Evolutionary conservation across 2,329 filamentous ascomycete genomes (phyloP).

Genomic region (Sordariomycetes sp.): DNA sequence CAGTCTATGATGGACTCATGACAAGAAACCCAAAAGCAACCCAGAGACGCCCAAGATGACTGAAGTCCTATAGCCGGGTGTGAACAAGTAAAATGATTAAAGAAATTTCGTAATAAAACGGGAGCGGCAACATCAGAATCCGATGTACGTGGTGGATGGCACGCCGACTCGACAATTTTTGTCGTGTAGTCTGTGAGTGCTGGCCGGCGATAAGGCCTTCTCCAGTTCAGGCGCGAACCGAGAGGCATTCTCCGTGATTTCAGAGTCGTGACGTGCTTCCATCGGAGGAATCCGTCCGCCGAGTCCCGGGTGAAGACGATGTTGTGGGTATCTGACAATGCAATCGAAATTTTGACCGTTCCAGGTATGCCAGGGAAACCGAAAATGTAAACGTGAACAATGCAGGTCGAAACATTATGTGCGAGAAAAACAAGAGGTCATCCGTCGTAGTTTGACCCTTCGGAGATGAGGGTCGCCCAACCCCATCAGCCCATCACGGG

Average conservation of each 20-base stretch:
- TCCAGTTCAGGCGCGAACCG: background rate
- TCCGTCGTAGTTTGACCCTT: background rate
- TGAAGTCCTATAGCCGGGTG: background rate
- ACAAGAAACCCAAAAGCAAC: background rate
- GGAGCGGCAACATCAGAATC: background rate
- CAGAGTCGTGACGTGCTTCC: background rate
- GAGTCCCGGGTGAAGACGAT: background rate
- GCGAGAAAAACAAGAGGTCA: background rate
- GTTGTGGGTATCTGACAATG: constrained; percentile 6
- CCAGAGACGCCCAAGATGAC: constrained; percentile 7
- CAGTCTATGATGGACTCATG: constrained; percentile 7
- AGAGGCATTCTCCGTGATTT: background rate
- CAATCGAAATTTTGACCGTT: background rate
- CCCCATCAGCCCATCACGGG: constrained; percentile 39
- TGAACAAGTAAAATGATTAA: background rate
- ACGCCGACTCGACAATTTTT: background rate
- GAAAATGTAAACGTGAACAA: background rate
- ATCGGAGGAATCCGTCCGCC: background rate
- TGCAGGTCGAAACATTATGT: background rate
- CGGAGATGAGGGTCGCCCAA: background rate
- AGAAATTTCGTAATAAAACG: background rate
- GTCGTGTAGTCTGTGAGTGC: background rate
- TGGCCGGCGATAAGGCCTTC: background rate
- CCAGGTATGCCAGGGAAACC: background rate
- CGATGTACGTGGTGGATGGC: background rate